A percentile compares a stretch with the other conserved stretches of the same genome.
Conservation (phyloP, 164 flowering plant species). For the Vitis vinifera region DNA sequence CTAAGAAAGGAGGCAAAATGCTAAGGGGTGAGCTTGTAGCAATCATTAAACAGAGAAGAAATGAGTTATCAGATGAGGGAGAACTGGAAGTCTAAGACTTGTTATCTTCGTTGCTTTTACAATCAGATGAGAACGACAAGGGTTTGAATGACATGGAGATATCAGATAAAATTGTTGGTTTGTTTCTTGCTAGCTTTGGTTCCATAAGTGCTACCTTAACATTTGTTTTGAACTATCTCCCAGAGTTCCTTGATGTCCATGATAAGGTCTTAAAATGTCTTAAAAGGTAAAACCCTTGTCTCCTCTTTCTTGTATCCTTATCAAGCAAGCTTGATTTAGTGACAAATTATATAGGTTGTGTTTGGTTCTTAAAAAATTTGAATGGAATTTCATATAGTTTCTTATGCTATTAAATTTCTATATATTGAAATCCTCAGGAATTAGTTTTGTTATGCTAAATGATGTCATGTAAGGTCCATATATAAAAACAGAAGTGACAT, state of each 20-base stretch:
- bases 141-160: constrained; percentile 46
- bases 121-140: constrained; percentile 32
- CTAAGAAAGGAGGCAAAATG: constrained; percentile 30
- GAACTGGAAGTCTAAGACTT: constrained; percentile 37
- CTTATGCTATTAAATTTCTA: too few species aligned
- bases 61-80: constrained; percentile 21
- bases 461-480: too few species aligned
- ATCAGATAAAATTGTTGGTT: constrained; percentile 49
- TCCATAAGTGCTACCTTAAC: constrained; percentile 53
- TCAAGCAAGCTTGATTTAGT: too few species aligned
- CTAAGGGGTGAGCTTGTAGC: constrained; percentile 29
- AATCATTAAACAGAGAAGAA: constrained; percentile 37
- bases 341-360: too few species aligned
- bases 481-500: too few species aligned
- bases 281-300: constrained; percentile 25
- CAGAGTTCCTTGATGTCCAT: constrained; percentile 43
- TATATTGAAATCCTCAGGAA: too few species aligned
- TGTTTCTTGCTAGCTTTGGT: constrained; percentile 58
- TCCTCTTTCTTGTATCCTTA: too few species aligned
- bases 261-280: constrained; percentile 31
- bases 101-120: constrained; percentile 40
- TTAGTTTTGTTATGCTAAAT: too few species aligned
- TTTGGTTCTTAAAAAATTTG: too few species aligned
- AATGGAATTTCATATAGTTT: too few species aligned
- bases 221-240: constrained; percentile 47